phyloP scores from a whole-genome alignment of 1,139 yeast genomes.

The Candida labiduridarum region DNA sequence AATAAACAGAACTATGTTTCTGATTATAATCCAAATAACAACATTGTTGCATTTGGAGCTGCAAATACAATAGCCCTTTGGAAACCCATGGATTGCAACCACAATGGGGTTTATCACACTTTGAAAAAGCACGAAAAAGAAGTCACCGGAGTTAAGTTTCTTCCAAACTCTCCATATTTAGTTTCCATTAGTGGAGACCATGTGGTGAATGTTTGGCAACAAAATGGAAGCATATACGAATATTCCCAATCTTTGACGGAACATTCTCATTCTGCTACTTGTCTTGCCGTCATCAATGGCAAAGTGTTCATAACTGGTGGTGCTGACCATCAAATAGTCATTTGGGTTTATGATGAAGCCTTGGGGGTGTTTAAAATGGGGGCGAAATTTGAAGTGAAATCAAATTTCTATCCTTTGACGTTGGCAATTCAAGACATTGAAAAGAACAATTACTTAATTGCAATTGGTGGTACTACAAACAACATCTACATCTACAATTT shows the following conservation, averaged over 20 bases:
- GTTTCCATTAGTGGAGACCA: constrained; percentile 71
- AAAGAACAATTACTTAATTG: constrained; percentile 51
- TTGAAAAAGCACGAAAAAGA: constrained; percentile 61
- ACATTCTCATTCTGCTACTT: constrained; percentile 53
- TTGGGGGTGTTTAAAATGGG: constrained; percentile 24
- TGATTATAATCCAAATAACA: constrained; percentile 47
- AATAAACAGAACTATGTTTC: constrained; percentile 72
- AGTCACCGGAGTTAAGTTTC: constrained; percentile 60
- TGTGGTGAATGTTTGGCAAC: constrained; percentile 61
- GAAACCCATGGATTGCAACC: constrained; percentile 51
- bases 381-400: constrained; percentile 40
- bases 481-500: constrained; percentile 59
- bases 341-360: constrained; percentile 45
- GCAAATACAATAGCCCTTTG: constrained; percentile 73
- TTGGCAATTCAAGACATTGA: constrained; percentile 53
- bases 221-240: constrained; percentile 17
- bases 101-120: constrained; percentile 54
- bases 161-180: constrained; percentile 48
- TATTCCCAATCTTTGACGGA: constrained; percentile 38
- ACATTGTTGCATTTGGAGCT: constrained; percentile 75
- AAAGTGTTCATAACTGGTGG: constrained; percentile 60
- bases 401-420: constrained; percentile 66
- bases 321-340: constrained; percentile 59
- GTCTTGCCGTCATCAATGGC: constrained; percentile 40
- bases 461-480: constrained; percentile 80